A percentile compares a stretch with the other conserved stretches of the same genome.
Evolutionary conservation across 1,139 yeast genomes (phyloP).

Genomic region (Sugiyamaella japonica): DNA sequence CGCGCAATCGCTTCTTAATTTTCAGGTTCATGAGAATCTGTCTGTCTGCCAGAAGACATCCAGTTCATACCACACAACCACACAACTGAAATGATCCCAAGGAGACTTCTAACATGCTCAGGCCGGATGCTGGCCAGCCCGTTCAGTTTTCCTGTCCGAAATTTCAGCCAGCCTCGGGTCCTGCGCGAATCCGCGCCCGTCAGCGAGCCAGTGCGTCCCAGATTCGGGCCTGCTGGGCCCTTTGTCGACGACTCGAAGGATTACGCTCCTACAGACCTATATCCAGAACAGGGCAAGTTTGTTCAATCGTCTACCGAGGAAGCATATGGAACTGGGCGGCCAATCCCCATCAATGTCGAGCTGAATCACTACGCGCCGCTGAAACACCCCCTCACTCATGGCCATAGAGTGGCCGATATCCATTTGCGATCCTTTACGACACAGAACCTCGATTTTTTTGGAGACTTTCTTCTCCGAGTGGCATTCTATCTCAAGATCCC

Average conservation of each 20-base stretch:
- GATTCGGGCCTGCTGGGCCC: constrained; percentile 15
- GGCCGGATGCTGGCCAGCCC: background rate
- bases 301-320: constrained; percentile 32
- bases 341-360: constrained; percentile 80
- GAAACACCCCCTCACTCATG: constrained; percentile 64
- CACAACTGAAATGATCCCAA: constrained; percentile 7
- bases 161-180: background rate
- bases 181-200: background rate
- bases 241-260: constrained; percentile 28
- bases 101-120: background rate
- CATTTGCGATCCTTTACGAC: constrained; percentile 72
- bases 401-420: constrained; percentile 64
- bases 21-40: no score
- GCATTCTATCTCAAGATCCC: constrained; percentile 91
- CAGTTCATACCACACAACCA: no score
- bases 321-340: constrained; percentile 44
- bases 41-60: no score
- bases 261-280: constrained; percentile 26
- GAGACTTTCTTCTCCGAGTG: constrained; percentile 85
- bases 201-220: constrained; percentile 13
- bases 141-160: background rate
- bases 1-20: no score
- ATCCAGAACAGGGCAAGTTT: constrained; percentile 31
- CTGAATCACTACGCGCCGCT: constrained; percentile 82
- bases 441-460: constrained; percentile 68